These are phyloP conservation scores for Strobilomyces confusus DNA, from an alignment of 768 basidiomycete genomes.

Conservation along the genomic window DNA sequence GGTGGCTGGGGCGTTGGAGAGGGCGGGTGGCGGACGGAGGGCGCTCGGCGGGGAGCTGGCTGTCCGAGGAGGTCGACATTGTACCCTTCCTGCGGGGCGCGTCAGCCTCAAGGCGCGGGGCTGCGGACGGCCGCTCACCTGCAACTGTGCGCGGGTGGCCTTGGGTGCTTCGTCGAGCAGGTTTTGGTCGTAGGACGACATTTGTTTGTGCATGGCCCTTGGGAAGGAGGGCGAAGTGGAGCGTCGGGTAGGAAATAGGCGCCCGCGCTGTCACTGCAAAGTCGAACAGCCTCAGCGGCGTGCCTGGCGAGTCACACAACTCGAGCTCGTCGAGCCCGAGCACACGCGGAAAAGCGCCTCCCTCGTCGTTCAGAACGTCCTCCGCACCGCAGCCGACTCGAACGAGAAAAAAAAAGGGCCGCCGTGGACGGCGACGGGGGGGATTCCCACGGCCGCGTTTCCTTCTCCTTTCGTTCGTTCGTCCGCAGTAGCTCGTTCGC, in stretches of 20 bases:
- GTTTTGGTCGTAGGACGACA: slow-evolving; percentile 38
- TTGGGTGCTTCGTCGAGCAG: slow-evolving; percentile 38
- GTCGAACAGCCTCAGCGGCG: slow-evolving; percentile 25
- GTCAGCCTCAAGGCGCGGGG: not conserved
- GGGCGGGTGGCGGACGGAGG: slow-evolving; percentile 18
- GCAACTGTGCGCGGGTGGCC: slow-evolving; percentile 41
- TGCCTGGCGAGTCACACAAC: slow-evolving; percentile 19
- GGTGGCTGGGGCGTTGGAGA: slow-evolving; percentile 11
- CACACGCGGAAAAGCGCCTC: too few species aligned
- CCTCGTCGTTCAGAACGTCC: not conserved
- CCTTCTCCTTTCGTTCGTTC: slow-evolving; percentile 2
- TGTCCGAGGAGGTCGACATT: slow-evolving; percentile 42
- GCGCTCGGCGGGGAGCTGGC: slow-evolving; percentile 21
- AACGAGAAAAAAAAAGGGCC: too few species aligned
- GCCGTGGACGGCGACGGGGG: not conserved
- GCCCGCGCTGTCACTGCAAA: too few species aligned
- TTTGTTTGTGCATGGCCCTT: slow-evolving; percentile 1
- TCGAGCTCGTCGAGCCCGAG: not conserved
- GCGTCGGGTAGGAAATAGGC: slow-evolving; percentile 16
- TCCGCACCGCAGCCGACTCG: not conserved
- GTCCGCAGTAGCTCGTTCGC: too few species aligned
- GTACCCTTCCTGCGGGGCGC: slow-evolving; percentile 45
- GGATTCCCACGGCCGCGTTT: slow-evolving; percentile 16
- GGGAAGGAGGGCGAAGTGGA: not conserved
- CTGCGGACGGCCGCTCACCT: slow-evolving; percentile 35